Conservation (phyloP, 257 asterid genomes). For the Solanum bukasovii region DNA sequence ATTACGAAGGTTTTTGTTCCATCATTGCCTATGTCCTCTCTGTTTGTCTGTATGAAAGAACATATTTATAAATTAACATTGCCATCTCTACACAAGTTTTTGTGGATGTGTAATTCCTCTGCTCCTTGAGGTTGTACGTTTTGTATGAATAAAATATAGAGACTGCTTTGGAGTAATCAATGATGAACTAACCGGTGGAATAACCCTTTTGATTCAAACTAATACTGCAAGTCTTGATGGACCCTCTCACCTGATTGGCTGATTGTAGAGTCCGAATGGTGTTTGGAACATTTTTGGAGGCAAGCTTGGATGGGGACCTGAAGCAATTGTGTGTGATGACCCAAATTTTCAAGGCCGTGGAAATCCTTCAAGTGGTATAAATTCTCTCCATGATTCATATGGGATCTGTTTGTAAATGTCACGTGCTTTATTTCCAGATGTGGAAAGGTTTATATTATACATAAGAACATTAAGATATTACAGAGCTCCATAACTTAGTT, state of each 20-base stretch:
- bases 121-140: neutral
- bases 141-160: neutral
- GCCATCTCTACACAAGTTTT: neutral
- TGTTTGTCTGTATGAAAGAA: neutral
- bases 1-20: neutral
- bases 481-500: neutral
- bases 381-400: neutral
- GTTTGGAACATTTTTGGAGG: conserved; percentile 42
- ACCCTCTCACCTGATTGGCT: neutral
- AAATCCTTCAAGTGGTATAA: conserved; percentile 32
- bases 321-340: conserved; percentile 41
- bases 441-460: neutral
- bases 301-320: conserved; percentile 36
- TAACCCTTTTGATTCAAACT: neutral
- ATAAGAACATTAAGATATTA: neutral
- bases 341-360: conserved; percentile 41
- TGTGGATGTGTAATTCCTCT: neutral
- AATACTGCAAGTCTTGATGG: neutral
- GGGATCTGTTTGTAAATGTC: neutral
- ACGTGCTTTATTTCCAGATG: neutral
- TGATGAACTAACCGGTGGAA: neutral
- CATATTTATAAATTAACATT: neutral
- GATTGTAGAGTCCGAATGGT: conserved; percentile 27
- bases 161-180: neutral
- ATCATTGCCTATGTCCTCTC: neutral